A percentile compares a stretch with the other conserved stretches of the same genome.
Evolutionary conservation across 2,329 filamentous ascomycete genomes (phyloP).

Genomic region (Aspergillus chevalieri): DNA sequence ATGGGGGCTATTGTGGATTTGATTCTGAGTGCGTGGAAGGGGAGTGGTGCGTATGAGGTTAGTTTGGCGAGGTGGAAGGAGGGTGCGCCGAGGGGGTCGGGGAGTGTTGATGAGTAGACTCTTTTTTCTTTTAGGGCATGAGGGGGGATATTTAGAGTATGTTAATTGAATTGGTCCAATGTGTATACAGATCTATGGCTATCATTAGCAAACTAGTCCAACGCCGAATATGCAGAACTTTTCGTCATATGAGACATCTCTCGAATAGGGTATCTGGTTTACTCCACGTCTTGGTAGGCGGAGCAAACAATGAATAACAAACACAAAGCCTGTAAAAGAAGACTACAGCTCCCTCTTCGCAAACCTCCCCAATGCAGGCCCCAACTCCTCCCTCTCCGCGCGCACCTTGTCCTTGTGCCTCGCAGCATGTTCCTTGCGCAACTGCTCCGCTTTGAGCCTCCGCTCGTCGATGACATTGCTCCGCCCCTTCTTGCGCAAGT

Average conservation of each 20-base stretch:
- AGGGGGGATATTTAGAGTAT: neutral
- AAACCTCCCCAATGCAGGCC: conserved; percentile 81
- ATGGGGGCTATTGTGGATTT: conserved; percentile 82
- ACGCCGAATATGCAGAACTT: conserved; percentile 3
- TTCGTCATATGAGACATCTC: neutral
- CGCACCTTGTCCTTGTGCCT: conserved; percentile 61
- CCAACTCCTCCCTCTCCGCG: conserved; percentile 67
- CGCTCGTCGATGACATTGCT: conserved; percentile 97
- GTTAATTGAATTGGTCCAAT: neutral
- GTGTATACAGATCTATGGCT: neutral
- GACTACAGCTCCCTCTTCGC: conserved; percentile 54
- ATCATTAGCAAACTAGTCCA: neutral
- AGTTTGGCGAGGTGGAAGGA: conserved; percentile 41
- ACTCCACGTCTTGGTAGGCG: conserved; percentile 2
- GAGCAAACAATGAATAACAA: conserved; percentile 6
- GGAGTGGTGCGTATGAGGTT: conserved; percentile 63
- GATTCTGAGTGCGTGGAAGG: conserved; percentile 87
- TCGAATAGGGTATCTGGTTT: conserved; percentile 12
- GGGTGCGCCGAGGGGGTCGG: conserved; percentile 33
- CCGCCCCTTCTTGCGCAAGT: conserved; percentile 82
- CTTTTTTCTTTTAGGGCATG: neutral
- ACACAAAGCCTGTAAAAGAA: conserved; percentile 5
- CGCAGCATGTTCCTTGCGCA: conserved; percentile 64
- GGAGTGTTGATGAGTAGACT: conserved; percentile 24
- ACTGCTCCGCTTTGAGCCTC: conserved; percentile 75